These are phyloP conservation scores for Dothistroma septosporum DNA, from an alignment of 2,329 filamentous ascomycete species.

Conservation along the genomic window DNA sequence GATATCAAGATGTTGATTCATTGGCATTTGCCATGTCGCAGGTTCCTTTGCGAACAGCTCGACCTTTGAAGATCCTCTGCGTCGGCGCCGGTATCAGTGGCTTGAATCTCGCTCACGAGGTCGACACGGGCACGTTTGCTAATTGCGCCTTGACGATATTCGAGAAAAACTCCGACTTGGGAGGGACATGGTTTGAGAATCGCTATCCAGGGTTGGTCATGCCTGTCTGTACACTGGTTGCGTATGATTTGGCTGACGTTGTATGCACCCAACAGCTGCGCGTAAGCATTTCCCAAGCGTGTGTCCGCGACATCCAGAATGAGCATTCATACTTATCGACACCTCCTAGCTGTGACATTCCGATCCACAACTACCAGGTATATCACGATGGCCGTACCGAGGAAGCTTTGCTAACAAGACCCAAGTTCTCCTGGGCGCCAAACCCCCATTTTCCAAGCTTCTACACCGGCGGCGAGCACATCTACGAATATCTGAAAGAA, in stretches of 20 bases:
- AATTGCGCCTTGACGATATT: not conserved
- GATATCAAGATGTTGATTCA: not conserved
- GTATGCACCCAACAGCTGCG: not conserved
- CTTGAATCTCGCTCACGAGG: not conserved
- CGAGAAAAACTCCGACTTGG: not conserved
- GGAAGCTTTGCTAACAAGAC: not conserved
- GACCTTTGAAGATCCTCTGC: not conserved
- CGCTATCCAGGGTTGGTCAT: not conserved
- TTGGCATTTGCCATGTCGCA: not conserved
- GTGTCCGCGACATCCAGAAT: not conserved
- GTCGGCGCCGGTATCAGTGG: not conserved
- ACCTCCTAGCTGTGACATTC: not conserved
- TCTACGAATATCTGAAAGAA: constrained; percentile 39
- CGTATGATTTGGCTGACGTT: not conserved
- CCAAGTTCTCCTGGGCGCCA: not conserved
- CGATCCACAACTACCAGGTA: not conserved
- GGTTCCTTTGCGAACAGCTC: not conserved
- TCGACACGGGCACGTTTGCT: not conserved
- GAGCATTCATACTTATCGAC: not conserved
- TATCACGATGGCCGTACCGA: not conserved
- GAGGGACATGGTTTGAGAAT: constrained; percentile 2
- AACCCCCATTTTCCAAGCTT: constrained; percentile 24
- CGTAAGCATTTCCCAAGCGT: not conserved
- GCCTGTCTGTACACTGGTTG: not conserved
- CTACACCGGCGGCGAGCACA: constrained; percentile 40